These are phyloP conservation scores for Thraustochytrium striatum DNA, from an alignment of 352 stramenopile genomes.

Conservation along the genomic window DNA sequence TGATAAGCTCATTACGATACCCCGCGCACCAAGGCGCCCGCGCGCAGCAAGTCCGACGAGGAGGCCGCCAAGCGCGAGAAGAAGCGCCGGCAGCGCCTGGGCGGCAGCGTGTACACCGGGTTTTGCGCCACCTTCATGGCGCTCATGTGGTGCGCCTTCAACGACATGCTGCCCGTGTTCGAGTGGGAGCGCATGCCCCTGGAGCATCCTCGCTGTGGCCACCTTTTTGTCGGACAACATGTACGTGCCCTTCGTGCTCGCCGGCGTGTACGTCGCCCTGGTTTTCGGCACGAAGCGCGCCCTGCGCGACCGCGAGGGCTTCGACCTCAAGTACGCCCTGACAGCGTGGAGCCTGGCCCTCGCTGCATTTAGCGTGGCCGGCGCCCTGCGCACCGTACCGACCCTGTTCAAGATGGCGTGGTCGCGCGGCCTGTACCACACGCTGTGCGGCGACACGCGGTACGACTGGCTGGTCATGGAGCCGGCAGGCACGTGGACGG, in stretches of 20 bases:
- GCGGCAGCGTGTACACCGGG: not conserved
- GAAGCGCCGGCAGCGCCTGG: not conserved
- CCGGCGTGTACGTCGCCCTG: constrained; percentile 65
- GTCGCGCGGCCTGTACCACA: constrained; percentile 69
- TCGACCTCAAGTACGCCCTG: constrained; percentile 66
- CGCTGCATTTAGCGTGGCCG: constrained; percentile 68
- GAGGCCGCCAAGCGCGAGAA: no score
- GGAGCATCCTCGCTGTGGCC: not conserved
- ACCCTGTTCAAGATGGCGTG: constrained; percentile 75
- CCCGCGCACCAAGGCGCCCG: not conserved
- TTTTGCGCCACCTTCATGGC: not conserved
- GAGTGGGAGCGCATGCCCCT: no score
- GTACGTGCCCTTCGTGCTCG: constrained; percentile 57
- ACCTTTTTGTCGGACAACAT: not conserved
- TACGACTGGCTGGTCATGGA: constrained; percentile 61
- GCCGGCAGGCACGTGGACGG: constrained; percentile 36
- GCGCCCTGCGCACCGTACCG: constrained; percentile 65
- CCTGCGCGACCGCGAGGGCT: constrained; percentile 70
- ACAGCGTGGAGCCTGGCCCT: constrained; percentile 71
- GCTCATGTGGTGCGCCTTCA: not conserved
- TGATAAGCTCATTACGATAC: not conserved
- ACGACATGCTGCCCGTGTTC: not conserved
- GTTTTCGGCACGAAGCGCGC: constrained; percentile 68
- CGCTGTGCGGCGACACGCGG: constrained; percentile 66
- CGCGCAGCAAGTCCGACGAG: no score